These are phyloP conservation scores for Kingdonia uniflora DNA, from an alignment of 164 flowering plant genomes.

Conservation along the genomic window DNA sequence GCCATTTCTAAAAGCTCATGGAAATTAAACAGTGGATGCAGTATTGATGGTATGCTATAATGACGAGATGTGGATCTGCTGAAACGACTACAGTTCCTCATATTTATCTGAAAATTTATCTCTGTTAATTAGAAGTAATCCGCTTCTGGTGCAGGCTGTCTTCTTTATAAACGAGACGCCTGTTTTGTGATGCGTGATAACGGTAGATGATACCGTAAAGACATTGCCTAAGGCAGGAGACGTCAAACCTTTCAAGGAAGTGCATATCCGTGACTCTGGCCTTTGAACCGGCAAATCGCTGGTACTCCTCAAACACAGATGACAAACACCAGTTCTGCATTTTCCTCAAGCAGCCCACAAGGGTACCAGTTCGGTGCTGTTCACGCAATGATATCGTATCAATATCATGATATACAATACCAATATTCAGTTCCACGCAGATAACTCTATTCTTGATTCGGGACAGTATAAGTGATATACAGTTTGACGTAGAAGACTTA, in stretches of 20 bases:
- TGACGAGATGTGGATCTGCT: slow-evolving; percentile 1
- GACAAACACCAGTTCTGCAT: slow-evolving; percentile 74
- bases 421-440: background rate
- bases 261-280: slow-evolving; percentile 47
- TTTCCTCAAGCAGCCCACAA: slow-evolving; percentile 79
- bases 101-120: background rate
- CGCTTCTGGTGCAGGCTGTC: slow-evolving; percentile 39
- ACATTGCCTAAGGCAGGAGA: slow-evolving; percentile 37
- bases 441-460: background rate
- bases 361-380: slow-evolving; percentile 87
- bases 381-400: background rate
- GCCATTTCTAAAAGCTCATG: slow-evolving; percentile 3
- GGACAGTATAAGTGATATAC: too few species aligned
- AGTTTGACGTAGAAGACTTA: too few species aligned
- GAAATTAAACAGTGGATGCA: background rate
- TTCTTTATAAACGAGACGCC: slow-evolving; percentile 45
- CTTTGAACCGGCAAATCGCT: slow-evolving; percentile 57
- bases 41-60: background rate
- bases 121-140: slow-evolving; percentile 24
- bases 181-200: slow-evolving; percentile 54
- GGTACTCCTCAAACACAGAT: slow-evolving; percentile 69
- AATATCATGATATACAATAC: background rate
- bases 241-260: slow-evolving; percentile 57
- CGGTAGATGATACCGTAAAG: slow-evolving; percentile 58
- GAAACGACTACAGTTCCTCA: background rate